Conservation (phyloP, 2,329 filamentous ascomycete species). For the Pseudogymnoascus sp. region DNA sequence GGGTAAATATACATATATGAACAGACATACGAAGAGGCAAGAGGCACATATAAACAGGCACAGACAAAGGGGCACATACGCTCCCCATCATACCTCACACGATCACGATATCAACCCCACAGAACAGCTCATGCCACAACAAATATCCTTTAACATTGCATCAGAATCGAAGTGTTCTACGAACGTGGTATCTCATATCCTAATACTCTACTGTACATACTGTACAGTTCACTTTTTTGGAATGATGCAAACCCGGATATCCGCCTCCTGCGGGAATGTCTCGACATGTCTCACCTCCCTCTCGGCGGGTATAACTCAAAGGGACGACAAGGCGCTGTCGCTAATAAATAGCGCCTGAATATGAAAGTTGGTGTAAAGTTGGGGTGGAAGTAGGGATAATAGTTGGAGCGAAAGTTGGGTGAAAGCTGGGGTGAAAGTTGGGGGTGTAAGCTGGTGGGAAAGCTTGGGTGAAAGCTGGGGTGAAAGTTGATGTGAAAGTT, state of each 20-base stretch:
- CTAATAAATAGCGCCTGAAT: constrained; percentile 7
- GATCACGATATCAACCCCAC: neutral
- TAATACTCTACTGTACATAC: constrained; percentile 9
- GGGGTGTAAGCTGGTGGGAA: neutral
- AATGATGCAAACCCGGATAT: constrained; percentile 6
- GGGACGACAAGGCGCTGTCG: constrained; percentile 1
- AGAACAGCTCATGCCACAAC: neutral
- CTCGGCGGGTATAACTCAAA: constrained; percentile 7
- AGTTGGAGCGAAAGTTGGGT: neutral
- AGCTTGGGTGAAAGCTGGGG: neutral
- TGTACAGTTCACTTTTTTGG: constrained; percentile 3
- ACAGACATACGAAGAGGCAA: neutral
- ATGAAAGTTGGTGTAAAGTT: constrained; percentile 3
- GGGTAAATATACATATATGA: neutral
- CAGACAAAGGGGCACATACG: neutral
- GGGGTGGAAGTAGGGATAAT: neutral
- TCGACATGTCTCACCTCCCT: constrained; percentile 6
- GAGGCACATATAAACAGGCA: neutral
- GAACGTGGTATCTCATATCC: constrained; percentile 9
- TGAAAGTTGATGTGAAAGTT: neutral
- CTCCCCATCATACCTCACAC: neutral
- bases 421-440: neutral
- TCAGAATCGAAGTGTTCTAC: constrained; percentile 8
- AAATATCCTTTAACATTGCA: neutral
- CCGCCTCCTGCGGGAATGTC: constrained; percentile 1